These are phyloP conservation scores for Metschnikowia gelsemii DNA, from an alignment of 805 yeast genomes.

Conservation along the genomic window DNA sequence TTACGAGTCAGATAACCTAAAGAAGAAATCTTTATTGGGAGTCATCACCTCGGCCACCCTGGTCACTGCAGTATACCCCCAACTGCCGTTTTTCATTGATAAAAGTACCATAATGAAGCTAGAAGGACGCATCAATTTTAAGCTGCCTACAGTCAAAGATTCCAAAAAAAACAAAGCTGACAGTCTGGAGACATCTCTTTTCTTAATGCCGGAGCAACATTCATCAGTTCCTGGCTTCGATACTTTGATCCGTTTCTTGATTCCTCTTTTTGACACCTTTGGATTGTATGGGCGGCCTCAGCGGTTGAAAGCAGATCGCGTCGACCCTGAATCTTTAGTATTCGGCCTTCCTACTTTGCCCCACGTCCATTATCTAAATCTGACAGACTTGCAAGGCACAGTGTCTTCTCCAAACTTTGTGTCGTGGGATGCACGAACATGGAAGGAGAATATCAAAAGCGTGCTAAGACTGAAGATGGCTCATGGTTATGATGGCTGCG, in stretches of 20 bases:
- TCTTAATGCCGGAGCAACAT: conserved; percentile 46
- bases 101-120: conserved; percentile 84
- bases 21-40: conserved; percentile 74
- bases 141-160: conserved; percentile 40
- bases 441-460: conserved; percentile 33
- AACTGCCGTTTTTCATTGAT: conserved; percentile 75
- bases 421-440: conserved; percentile 38
- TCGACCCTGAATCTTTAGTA: conserved; percentile 40
- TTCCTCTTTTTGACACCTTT: conserved; percentile 43
- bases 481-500: conserved; percentile 70
- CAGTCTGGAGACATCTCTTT: conserved; percentile 42
- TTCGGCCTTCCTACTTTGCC: conserved; percentile 51
- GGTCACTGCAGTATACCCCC: conserved; percentile 91
- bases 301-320: conserved; percentile 42
- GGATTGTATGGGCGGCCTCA: conserved; percentile 48
- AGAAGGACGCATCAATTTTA: conserved; percentile 74
- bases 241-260: conserved; percentile 44
- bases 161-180: conserved; percentile 30
- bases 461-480: conserved; percentile 37
- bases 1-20: conserved; percentile 77
- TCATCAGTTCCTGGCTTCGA: conserved; percentile 50
- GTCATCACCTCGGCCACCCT: conserved; percentile 66
- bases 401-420: conserved; percentile 27
- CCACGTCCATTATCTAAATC: conserved; percentile 42
- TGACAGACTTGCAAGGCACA: conserved; percentile 30